Evolutionary conservation across 1,139 yeast genomes (phyloP).

Genomic region (Arxiozyma bovina): DNA sequence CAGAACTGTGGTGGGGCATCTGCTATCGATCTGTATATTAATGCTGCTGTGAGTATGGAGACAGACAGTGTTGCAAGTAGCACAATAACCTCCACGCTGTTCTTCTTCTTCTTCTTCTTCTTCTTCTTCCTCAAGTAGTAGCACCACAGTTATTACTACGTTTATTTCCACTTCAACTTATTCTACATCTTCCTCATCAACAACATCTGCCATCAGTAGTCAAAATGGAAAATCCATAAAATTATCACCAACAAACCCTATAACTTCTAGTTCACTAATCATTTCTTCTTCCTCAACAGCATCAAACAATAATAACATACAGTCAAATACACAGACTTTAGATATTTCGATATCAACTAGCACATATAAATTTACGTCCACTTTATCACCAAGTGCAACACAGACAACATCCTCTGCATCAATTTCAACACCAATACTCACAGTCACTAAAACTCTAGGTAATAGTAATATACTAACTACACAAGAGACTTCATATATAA

Average conservation of each 20-base stretch:
- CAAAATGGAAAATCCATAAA: neutral
- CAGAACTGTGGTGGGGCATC: slow-evolving; percentile 58
- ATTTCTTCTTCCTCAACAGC: neutral
- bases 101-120: neutral
- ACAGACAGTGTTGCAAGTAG: neutral
- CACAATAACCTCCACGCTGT: neutral
- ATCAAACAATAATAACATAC: neutral
- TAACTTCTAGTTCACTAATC: neutral
- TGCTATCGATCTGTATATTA: slow-evolving; percentile 42
- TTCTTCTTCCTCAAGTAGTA: neutral
- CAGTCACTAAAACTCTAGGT: neutral
- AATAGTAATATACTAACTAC: slow-evolving; percentile 7
- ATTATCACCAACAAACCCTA: neutral
- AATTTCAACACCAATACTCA: neutral
- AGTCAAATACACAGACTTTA: neutral
- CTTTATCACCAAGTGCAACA: slow-evolving; percentile 6
- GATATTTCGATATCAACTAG: slow-evolving; percentile 3
- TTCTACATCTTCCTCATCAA: neutral
- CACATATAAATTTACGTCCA: slow-evolving; percentile 10
- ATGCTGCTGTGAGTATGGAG: slow-evolving; percentile 10
- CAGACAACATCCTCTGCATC: neutral
- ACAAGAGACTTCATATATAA: slow-evolving; percentile 5
- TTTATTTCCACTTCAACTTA: slow-evolving; percentile 5
- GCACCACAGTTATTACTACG: slow-evolving; percentile 4
- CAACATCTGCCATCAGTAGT: neutral